Evolutionary conservation across 1,284 basidiomycete genomes (phyloP), one percentile per base, ranked within the genome.

Genomic region (Fomitiporia mediterranea): DNA sequence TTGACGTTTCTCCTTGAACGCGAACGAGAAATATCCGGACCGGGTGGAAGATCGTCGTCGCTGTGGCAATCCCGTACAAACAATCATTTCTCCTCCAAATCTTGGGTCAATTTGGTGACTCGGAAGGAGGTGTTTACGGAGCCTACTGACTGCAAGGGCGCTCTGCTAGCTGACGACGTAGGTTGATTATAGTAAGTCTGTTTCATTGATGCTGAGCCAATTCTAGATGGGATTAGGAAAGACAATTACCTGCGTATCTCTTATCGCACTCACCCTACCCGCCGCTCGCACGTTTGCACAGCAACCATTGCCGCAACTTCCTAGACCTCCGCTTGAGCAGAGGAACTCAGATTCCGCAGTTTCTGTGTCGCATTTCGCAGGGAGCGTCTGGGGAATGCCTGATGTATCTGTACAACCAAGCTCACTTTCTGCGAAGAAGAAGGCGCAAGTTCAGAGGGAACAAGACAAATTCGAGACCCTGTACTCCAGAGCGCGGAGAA

Each of bases 181-280:
- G 66, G 89, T 80, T 34, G 46, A 60, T 28, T 46, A 53, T 49
- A 54, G 60, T 32, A n/a, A 11, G 56, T 28, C 51, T 37, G 43
- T 47, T 48, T 48, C 57, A 50, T 62, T 54, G 54, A 57, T 57
- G 34, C 50, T 57, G 53, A 51, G 8, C 35, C 15, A 8, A 35
- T 52, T 47, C 46, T 68, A 94, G 91, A 96, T 98, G 95, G 97
- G 97, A 64, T 81, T 99, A 11, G 97, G 97, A 27, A 99, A 99
- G 74, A 99, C 97, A 0, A 94, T 99, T 53, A 93, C 94, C 28
- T 89, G 87, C 57, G 87, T 98, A 37, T 90, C 96, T 3, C 79
- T 99, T 51, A 89, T 99, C 53, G 94, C 94, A 2, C 82, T 89
- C 19, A 98, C 96, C 2, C 74, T 91, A 23, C 62, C 69, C 35